These are phyloP conservation scores for Andalucia godoyi DNA, from an alignment of 78 protist species.

Conservation along the genomic window DNA sequence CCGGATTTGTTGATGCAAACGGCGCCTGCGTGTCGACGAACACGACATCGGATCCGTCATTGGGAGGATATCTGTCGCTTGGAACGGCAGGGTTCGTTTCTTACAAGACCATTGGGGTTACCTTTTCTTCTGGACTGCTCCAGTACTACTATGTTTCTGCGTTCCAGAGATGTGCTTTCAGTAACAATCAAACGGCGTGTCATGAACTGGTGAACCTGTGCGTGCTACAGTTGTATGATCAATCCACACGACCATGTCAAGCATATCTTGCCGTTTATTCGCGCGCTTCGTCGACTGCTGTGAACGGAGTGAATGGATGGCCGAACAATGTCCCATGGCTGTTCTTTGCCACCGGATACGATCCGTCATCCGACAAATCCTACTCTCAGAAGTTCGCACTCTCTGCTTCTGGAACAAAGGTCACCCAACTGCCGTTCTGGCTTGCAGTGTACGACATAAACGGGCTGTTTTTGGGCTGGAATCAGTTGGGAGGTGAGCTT, in stretches of 20 bases:
- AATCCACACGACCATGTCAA: background rate
- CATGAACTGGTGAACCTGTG: background rate
- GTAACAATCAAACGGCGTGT: background rate
- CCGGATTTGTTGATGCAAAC: too few relatives aligned
- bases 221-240: background rate
- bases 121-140: too few relatives aligned
- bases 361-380: background rate
- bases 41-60: too few relatives aligned
- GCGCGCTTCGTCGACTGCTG: background rate
- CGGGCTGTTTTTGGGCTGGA: background rate
- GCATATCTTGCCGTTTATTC: background rate
- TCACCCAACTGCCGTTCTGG: background rate
- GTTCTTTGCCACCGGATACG: background rate
- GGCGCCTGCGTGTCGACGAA: too few relatives aligned
- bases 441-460: background rate
- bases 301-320: background rate
- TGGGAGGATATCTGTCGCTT: too few relatives aligned
- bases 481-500: background rate
- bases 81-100: too few relatives aligned
- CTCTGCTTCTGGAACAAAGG: too few relatives aligned
- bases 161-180: too few relatives aligned
- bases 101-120: too few relatives aligned
- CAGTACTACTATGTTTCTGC: too few relatives aligned
- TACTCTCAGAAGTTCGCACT: background rate
- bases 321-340: background rate